phyloP scores from a whole-genome alignment of 2,329 filamentous ascomycete genomes.

The Cladosporium sp. region DNA sequence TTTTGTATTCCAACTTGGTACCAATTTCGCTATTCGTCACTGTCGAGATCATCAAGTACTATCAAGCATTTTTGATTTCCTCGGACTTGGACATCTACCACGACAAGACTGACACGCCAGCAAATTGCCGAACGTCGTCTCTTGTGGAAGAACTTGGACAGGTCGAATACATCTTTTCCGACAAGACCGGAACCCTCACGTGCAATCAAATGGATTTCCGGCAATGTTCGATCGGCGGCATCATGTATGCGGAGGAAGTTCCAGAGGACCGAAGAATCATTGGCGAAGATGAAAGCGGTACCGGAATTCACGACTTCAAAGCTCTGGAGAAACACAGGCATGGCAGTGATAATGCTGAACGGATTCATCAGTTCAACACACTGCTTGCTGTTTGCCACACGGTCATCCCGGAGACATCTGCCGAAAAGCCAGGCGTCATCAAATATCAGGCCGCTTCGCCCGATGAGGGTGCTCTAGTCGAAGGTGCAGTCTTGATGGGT shows the following conservation, averaged over 20 bases:
- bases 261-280: constrained; percentile 82
- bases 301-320: constrained; percentile 80
- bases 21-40: constrained; percentile 98
- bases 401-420: constrained; percentile 84
- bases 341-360: constrained; percentile 43
- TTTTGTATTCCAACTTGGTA: constrained; percentile 91
- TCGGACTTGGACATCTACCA: constrained; percentile 98
- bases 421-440: constrained; percentile 71
- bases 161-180: constrained; percentile 97
- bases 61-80: constrained; percentile 94
- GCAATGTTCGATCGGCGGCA: constrained; percentile 84
- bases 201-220: constrained; percentile 99
- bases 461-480: constrained; percentile 92
- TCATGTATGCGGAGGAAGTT: constrained; percentile 89
- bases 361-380: constrained; percentile 76
- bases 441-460: constrained; percentile 98
- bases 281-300: constrained; percentile 63
- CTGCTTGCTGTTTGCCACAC: constrained; percentile 90
- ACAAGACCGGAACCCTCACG: constrained; percentile 96
- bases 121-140: constrained; percentile 91
- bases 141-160: constrained; percentile 95
- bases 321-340: constrained; percentile 63
- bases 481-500: constrained; percentile 77
- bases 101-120: constrained; percentile 87
- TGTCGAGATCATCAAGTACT: constrained; percentile 95